phyloP scores from a whole-genome alignment of 2,329 filamentous ascomycete genomes.

The Aphanoascus verrucosus region DNA sequence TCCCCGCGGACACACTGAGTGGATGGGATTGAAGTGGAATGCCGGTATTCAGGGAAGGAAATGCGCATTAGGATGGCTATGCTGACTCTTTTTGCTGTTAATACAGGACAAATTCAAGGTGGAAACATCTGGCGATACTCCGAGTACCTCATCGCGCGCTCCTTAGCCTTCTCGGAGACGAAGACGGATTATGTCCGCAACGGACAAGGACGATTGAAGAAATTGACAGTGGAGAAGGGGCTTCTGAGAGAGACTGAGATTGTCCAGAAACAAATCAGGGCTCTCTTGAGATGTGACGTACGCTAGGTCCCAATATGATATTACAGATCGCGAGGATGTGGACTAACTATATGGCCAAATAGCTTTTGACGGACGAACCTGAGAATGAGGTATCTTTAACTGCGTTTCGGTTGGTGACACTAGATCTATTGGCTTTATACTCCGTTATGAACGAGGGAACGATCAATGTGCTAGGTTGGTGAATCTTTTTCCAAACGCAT shows the following conservation, averaged over 20 bases:
- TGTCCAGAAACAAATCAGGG: conserved; percentile 77
- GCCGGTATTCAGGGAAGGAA: neutral
- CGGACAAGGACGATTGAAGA: conserved; percentile 73
- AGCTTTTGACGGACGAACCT: conserved; percentile 77
- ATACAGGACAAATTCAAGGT: conserved; percentile 78
- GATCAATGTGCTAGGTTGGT: conserved; percentile 84
- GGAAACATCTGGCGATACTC: conserved; percentile 89
- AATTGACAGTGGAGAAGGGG: conserved; percentile 80
- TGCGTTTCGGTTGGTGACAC: conserved; percentile 79
- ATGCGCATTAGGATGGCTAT: neutral
- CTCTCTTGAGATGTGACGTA: conserved; percentile 81
- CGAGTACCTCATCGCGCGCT: conserved; percentile 72
- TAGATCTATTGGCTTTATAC: conserved; percentile 82
- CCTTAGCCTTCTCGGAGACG: conserved; percentile 70
- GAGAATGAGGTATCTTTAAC: conserved; percentile 96
- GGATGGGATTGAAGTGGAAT: neutral
- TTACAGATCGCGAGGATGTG: neutral
- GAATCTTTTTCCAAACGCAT: neutral
- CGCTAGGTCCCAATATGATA: conserved; percentile 28
- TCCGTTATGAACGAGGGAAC: conserved; percentile 93
- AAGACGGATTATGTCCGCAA: conserved; percentile 81
- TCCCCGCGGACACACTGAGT: neutral
- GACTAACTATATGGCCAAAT: conserved; percentile 7
- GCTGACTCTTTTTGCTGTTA: neutral
- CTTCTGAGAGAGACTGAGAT: conserved; percentile 81